Evolutionary conservation across 1,139 yeast species (phyloP), one percentile per base, ranked within the genome.

Genomic region (Scheffersomyces illinoinensis): DNA sequence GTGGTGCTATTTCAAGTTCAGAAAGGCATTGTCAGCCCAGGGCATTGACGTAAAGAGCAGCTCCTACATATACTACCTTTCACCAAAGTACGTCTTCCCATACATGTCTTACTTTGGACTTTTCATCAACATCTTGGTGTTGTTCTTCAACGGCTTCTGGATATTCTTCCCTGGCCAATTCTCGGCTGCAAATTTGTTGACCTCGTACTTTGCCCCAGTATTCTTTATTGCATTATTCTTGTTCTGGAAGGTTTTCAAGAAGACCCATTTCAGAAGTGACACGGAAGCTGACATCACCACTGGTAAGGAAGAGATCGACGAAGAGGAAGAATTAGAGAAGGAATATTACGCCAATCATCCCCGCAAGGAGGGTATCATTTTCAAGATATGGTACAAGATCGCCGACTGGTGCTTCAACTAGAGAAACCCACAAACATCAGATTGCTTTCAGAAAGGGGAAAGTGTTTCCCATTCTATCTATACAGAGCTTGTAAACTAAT

Each of bases 71-170:
- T 69, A 68, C 56, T 72, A 62, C 61, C 68, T 66, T 54, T 72
- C 75, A n/a, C 74, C 77, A 33, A 60, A 58, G 54, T 72, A 71
- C 58, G 69, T 74, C 51, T 72, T 69, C 56, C 80, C 79, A 50
- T 73, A 67, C 62, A 65, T 74, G 69, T 69, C 78, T 5, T 76
- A 76, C 64, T 73, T 76, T 58, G 81, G 74, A 6, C 64, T 64
- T 18, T 64, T 68, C 50, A 60, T 78, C 56, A 72, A 68, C 57
- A 47, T 63, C 2, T 23, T 72, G 48, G 74, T 77, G 23, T 66
- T 77, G 51, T 65, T 77, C 53, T 78, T 76, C 69, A 77, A 77
- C 59, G 82, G 82, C 5, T 78, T 77, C 66, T 75, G 79, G 80
- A 67, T 77, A 10, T 78, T 78, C 57, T 77, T 78, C 72, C 81